These are phyloP conservation scores for Suhomyces kunorum DNA, from an alignment of 1,139 yeast genomes.

Conservation along the genomic window DNA sequence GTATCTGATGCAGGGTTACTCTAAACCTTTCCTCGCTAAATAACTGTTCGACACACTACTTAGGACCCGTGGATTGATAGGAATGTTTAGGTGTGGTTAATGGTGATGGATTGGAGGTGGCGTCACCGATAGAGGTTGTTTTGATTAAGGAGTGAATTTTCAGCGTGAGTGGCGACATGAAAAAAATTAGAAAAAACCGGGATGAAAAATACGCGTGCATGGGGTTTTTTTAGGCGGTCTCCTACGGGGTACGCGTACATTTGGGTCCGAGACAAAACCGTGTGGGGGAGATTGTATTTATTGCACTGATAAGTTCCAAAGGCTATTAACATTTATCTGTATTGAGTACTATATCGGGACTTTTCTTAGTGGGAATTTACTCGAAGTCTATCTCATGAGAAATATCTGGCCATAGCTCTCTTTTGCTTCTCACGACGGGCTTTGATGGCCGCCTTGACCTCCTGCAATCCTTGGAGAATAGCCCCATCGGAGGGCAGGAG, in stretches of 20 bases:
- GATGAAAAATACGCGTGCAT: constrained; percentile 12
- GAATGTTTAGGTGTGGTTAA: constrained; percentile 14
- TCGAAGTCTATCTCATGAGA: too few relatives aligned
- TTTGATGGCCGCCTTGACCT: constrained; percentile 55
- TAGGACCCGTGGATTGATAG: constrained; percentile 8
- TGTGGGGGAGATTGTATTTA: too few relatives aligned
- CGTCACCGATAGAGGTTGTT: constrained; percentile 15
- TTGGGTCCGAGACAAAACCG: too few relatives aligned
- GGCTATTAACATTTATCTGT: too few relatives aligned
- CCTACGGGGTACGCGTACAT: constrained; percentile 12
- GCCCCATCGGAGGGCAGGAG: constrained; percentile 76
- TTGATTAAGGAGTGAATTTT: constrained; percentile 16
- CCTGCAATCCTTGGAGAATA: constrained; percentile 64
- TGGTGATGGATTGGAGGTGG: constrained; percentile 14
- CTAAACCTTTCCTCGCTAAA: constrained; percentile 15
- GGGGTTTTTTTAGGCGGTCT: too few relatives aligned
- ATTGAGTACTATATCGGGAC: too few relatives aligned
- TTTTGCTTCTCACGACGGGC: constrained; percentile 68
- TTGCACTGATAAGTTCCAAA: too few relatives aligned
- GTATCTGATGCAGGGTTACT: constrained; percentile 13
- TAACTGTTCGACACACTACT: constrained; percentile 8
- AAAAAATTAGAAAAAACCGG: constrained; percentile 13
- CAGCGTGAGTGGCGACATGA: constrained; percentile 20
- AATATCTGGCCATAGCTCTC: constrained; percentile 85
- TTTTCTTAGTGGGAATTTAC: too few relatives aligned